Evolutionary conservation across 768 basidiomycete species (phyloP).

Genomic region (Mycena filopes): DNA sequence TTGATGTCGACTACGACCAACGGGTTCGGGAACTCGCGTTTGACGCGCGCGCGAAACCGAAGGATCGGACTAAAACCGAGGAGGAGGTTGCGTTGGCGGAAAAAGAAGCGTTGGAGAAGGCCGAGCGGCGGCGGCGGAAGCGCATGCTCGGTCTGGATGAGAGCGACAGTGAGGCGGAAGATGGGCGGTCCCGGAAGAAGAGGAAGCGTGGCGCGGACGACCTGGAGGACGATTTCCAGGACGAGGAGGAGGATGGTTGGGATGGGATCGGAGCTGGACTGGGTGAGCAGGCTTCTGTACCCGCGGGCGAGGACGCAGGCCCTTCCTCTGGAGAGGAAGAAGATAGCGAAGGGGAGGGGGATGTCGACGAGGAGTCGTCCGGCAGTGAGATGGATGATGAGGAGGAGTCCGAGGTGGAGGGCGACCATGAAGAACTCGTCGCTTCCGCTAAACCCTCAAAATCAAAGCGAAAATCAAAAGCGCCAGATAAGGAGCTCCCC

Average conservation of each 20-base stretch:
- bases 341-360: conserved; percentile 49
- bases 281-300: conserved; percentile 40
- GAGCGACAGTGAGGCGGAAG: conserved; percentile 72
- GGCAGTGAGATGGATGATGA: conserved; percentile 47
- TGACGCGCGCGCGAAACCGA: conserved; percentile 92
- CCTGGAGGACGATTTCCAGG: conserved; percentile 86
- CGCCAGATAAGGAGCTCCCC: conserved; percentile 68
- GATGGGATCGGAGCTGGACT: conserved; percentile 55
- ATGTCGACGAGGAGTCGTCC: conserved; percentile 49
- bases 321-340: conserved; percentile 46
- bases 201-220: conserved; percentile 85
- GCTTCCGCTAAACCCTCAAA: conserved; percentile 39
- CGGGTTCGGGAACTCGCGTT: conserved; percentile 93
- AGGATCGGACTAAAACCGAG: conserved; percentile 95
- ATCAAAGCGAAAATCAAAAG: conserved; percentile 42
- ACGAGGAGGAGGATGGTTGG: conserved; percentile 56
- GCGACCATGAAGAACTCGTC: conserved; percentile 58
- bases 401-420: conserved; percentile 51
- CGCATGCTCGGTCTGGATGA: conserved; percentile 89
- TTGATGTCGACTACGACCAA: conserved; percentile 86
- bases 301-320: conserved; percentile 44
- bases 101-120: conserved; percentile 86
- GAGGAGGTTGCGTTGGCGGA: conserved; percentile 92
- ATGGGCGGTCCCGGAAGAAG: conserved; percentile 45
- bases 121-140: conserved; percentile 78